Conservation (phyloP, 73 alveolate species). For the Diophrys appendiculata region DNA sequence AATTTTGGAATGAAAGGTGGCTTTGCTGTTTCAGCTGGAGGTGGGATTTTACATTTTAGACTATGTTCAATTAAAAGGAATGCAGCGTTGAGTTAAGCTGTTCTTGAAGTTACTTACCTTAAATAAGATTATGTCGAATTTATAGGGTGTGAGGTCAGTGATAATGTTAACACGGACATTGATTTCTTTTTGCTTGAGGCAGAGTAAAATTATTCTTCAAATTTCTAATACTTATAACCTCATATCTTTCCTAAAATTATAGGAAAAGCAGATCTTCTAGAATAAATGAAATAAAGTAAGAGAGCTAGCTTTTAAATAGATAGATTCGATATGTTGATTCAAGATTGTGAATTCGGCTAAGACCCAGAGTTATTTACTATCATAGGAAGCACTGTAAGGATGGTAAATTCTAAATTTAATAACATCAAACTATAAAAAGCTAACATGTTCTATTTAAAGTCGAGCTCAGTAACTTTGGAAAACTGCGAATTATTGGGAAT, state of each 20-base stretch:
- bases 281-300: not conserved
- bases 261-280: not conserved
- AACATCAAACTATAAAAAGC: not conserved
- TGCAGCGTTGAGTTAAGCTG: not conserved
- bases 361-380: not conserved
- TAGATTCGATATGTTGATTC: not conserved
- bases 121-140: not conserved
- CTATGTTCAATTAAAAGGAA: not conserved
- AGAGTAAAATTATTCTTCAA: not conserved
- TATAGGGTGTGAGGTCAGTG: not conserved
- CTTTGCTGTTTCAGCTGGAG: not conserved
- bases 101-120: not conserved
- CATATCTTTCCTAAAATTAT: not conserved
- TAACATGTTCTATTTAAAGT: not conserved
- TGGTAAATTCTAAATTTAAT: not conserved
- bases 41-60: not conserved
- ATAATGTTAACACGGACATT: no score
- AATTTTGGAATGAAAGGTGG: conserved; percentile 1
- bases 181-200: not conserved
- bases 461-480: not conserved
- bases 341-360: not conserved
- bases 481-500: no score
- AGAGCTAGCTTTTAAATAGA: not conserved
- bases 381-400: not conserved
- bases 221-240: no score